phyloP scores from a whole-genome alignment of 2,329 filamentous ascomycete genomes.

The Colletotrichum camelliae region DNA sequence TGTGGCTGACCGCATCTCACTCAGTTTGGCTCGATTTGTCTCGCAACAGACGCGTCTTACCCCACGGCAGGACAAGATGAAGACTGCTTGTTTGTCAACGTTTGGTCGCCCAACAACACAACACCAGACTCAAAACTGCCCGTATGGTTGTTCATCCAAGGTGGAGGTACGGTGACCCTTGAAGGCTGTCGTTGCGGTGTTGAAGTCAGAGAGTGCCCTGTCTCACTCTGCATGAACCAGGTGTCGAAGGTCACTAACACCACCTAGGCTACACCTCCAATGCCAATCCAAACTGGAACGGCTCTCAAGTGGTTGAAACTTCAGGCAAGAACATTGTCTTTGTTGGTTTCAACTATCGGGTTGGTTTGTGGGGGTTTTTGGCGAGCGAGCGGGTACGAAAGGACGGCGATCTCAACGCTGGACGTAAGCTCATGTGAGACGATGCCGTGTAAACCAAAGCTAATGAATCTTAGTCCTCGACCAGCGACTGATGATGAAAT shows the following conservation, averaged over 20 bases:
- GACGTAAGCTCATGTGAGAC: conserved; percentile 29
- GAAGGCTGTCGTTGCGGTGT: not conserved
- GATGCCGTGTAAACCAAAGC: not conserved
- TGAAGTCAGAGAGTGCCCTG: not conserved
- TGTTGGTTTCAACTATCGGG: conserved; percentile 68
- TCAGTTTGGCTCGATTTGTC: conserved; percentile 52
- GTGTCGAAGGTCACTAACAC: not conserved
- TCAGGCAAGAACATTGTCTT: conserved; percentile 55
- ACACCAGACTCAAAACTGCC: conserved; percentile 61
- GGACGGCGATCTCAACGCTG: conserved; percentile 66
- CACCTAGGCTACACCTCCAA: conserved; percentile 47
- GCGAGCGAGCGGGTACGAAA: conserved; percentile 59
- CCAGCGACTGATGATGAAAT: conserved; percentile 63
- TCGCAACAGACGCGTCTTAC: conserved; percentile 39
- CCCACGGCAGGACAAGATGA: conserved; percentile 46
- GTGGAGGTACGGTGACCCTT: conserved; percentile 38
- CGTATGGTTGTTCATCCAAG: conserved; percentile 66
- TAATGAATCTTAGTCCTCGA: conserved; percentile 52
- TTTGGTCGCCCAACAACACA: conserved; percentile 65
- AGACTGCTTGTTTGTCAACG: conserved; percentile 74
- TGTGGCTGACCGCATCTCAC: conserved; percentile 26
- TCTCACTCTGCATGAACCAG: not conserved
- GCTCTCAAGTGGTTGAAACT: conserved; percentile 47
- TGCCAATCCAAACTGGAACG: conserved; percentile 58
- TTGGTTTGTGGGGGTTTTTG: conserved; percentile 68